These are phyloP conservation scores for Camelina neglecta DNA, from an alignment of 345 rosid genomes.

Conservation along the genomic window DNA sequence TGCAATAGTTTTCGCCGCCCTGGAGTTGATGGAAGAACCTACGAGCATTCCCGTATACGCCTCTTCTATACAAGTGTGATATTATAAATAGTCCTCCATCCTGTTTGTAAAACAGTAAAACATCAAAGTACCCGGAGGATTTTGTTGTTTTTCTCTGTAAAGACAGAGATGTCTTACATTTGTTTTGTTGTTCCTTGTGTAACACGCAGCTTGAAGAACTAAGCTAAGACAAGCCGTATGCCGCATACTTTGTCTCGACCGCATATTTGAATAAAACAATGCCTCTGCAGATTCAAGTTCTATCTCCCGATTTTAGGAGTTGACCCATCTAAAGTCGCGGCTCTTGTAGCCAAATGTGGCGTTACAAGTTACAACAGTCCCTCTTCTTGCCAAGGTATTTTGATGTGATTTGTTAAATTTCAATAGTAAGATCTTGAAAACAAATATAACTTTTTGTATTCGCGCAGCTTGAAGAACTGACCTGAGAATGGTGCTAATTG, in stretches of 20 bases:
- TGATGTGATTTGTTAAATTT: not conserved
- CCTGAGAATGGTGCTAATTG: not conserved
- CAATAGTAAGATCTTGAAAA: conserved; percentile 19
- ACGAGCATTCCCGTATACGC: not conserved
- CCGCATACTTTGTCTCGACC: too few species aligned
- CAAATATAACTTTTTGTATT: conserved; percentile 20
- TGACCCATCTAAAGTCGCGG: conserved; percentile 50
- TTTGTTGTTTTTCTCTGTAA: not conserved
- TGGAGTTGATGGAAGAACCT: conserved; percentile 15
- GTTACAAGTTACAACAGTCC: conserved; percentile 31
- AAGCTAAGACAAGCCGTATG: not conserved
- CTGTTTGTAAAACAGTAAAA: conserved; percentile 29
- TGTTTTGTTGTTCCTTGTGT: conserved; percentile 20
- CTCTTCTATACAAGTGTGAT: conserved; percentile 49
- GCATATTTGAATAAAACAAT: conserved; percentile 16
- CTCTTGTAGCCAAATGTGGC: conserved; percentile 56
- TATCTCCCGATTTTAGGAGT: conserved; percentile 54
- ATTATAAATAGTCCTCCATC: conserved; percentile 30
- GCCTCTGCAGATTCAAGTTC: conserved; percentile 56
- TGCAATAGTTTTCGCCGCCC: not conserved
- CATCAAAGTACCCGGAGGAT: not conserved
- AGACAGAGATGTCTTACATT: not conserved
- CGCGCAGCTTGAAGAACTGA: conserved; percentile 36
- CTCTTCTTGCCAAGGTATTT: conserved; percentile 46
- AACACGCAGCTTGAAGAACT: conserved; percentile 29